Percentiles rank a stretch among this genome's conserved stretches.
Evolutionary conservation across 768 basidiomycete species (phyloP).

Genomic region (Macrocybe gigantea): DNA sequence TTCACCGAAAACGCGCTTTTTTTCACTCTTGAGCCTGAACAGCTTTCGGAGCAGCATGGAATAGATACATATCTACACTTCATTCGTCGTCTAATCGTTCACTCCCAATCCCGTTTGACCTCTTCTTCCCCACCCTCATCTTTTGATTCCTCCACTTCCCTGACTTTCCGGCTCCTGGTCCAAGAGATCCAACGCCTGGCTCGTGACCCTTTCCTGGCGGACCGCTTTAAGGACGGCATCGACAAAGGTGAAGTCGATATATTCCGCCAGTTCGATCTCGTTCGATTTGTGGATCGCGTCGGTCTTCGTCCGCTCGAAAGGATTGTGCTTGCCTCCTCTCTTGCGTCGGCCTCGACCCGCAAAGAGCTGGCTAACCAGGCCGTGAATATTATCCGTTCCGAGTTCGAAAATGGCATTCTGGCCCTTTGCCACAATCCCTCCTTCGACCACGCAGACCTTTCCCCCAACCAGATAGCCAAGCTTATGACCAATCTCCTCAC

Average conservation of each 20-base stretch:
- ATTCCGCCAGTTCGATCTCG: slow-evolving; percentile 79
- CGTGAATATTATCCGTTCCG: slow-evolving; percentile 58
- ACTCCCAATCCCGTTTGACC: slow-evolving; percentile 69
- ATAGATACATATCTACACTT: slow-evolving; percentile 97
- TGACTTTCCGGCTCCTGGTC: slow-evolving; percentile 80
- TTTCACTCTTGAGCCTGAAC: slow-evolving; percentile 11
- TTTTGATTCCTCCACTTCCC: slow-evolving; percentile 68
- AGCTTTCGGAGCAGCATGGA: slow-evolving; percentile 97
- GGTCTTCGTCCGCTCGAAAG: slow-evolving; percentile 77
- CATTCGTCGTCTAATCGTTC: slow-evolving; percentile 90
- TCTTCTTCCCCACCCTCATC: slow-evolving; percentile 54
- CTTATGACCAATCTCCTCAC: slow-evolving; percentile 77
- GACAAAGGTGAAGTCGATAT: slow-evolving; percentile 84
- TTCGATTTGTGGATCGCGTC: slow-evolving; percentile 77
- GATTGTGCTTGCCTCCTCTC: slow-evolving; percentile 69
- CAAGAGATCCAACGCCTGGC: slow-evolving; percentile 88
- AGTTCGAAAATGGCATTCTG: slow-evolving; percentile 75
- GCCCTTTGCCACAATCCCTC: slow-evolving; percentile 75
- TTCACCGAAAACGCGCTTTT: no score
- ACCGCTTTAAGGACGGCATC: slow-evolving; percentile 85
- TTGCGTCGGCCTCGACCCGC: slow-evolving; percentile 54
- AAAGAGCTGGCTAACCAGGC: slow-evolving; percentile 63
- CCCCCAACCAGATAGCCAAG: slow-evolving; percentile 68
- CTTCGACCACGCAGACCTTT: slow-evolving; percentile 78
- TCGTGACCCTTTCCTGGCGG: slow-evolving; percentile 85